phyloP scores from a whole-genome alignment of 2,329 filamentous ascomycete species.

The Aureobasidium sp. region DNA sequence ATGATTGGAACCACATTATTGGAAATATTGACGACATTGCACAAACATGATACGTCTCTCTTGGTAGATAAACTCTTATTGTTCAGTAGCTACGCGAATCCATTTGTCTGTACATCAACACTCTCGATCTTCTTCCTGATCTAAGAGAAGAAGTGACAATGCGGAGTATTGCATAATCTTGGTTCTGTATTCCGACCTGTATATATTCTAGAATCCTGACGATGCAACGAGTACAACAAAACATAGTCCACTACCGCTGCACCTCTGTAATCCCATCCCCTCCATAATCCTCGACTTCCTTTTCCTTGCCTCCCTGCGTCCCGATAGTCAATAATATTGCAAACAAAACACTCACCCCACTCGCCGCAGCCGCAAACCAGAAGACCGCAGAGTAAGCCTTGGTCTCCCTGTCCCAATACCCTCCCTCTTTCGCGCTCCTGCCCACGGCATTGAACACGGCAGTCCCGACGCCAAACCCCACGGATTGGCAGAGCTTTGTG shows the following conservation, averaged over 20 bases:
- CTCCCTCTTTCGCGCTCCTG: conserved; percentile 25
- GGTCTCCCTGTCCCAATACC: conserved; percentile 36
- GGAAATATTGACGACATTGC: too few species aligned
- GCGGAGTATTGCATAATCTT: too few species aligned
- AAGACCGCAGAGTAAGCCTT: conserved; percentile 45
- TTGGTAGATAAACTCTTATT: too few species aligned
- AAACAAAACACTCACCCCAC: conserved; percentile 36
- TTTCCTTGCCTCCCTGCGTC: conserved; percentile 40
- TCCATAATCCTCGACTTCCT: neutral
- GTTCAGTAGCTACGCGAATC: too few species aligned
- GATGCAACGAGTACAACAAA: too few species aligned
- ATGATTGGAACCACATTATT: neutral
- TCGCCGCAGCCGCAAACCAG: conserved; percentile 40
- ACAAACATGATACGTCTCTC: too few species aligned
- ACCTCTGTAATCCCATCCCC: neutral
- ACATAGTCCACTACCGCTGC: neutral
- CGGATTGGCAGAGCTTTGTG: conserved; percentile 49
- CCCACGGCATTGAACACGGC: conserved; percentile 46
- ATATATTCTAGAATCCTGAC: too few species aligned
- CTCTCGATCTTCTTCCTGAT: too few species aligned
- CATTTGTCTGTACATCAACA: too few species aligned
- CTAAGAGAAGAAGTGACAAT: too few species aligned
- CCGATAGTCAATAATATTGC: conserved; percentile 45
- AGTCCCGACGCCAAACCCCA: conserved; percentile 54
- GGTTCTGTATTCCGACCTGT: neutral